A percentile compares a stretch with the other conserved stretches of the same genome.
phyloP scores from a whole-genome alignment of 2,329 filamentous ascomycete genomes.

The Penicillium sp. region DNA sequence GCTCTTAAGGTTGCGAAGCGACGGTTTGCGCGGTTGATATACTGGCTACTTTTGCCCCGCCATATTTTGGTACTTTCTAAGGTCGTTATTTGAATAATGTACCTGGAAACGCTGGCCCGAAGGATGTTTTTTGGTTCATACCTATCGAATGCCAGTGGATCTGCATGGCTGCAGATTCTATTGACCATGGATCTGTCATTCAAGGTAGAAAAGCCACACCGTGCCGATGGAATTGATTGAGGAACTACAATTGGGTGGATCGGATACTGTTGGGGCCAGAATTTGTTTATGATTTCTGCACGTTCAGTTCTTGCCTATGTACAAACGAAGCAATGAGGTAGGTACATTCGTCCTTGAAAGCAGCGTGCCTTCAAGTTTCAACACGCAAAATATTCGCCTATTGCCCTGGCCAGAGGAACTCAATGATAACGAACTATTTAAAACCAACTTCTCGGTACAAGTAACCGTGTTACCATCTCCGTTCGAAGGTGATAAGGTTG shows the following conservation, averaged over 20 bases:
- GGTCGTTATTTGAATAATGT: not conserved
- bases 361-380: no score
- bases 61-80: not conserved
- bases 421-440: no score
- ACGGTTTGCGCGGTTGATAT: not conserved
- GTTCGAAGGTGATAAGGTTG: not conserved
- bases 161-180: not conserved
- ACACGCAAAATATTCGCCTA: no score
- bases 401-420: no score
- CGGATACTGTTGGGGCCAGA: no score
- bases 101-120: not conserved
- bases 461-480: no score
- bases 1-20: not conserved
- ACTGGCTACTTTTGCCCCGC: not conserved
- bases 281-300: no score
- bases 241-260: no score
- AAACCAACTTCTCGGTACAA: not conserved
- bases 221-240: not conserved
- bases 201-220: not conserved
- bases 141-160: not conserved
- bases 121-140: not conserved
- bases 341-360: no score
- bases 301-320: no score
- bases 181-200: not conserved
- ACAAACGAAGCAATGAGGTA: no score